phyloP scores from a whole-genome alignment of 2,329 filamentous ascomycete genomes.

The Didymella exigua region DNA sequence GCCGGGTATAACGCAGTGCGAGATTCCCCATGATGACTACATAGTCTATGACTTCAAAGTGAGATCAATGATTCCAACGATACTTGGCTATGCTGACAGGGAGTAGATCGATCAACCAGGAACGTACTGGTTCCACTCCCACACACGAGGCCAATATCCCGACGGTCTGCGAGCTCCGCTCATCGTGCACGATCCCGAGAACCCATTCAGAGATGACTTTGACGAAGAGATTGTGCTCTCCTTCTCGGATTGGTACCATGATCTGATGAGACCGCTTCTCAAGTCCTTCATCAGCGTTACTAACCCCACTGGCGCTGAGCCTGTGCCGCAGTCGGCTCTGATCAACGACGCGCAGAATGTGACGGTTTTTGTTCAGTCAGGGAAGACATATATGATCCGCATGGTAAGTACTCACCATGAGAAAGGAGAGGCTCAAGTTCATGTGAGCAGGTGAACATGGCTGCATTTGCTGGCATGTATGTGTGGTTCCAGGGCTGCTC shows the following conservation, averaged over 20 bases:
- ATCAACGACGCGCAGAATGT: conserved; percentile 64
- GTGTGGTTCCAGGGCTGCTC: conserved; percentile 70
- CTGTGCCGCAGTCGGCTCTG: conserved; percentile 66
- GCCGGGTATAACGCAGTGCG: conserved; percentile 62
- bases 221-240: conserved; percentile 67
- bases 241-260: conserved; percentile 72
- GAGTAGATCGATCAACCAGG: conserved; percentile 54
- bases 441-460: conserved; percentile 57
- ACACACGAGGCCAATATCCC: conserved; percentile 64
- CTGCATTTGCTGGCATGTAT: conserved; percentile 71
- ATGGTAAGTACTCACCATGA: conserved; percentile 52
- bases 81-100: conserved; percentile 22
- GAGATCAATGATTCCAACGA: conserved; percentile 1
- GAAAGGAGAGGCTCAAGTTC: not conserved
- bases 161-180: conserved; percentile 71
- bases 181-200: conserved; percentile 63
- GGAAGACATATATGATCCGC: conserved; percentile 66
- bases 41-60: conserved; percentile 62
- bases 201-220: conserved; percentile 58
- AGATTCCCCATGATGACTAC: conserved; percentile 63
- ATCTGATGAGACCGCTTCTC: conserved; percentile 50
- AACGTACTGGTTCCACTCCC: conserved; percentile 70
- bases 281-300: conserved; percentile 47
- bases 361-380: conserved; percentile 50
- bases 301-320: conserved; percentile 64